phyloP scores from a whole-genome alignment of 495 filamentous ascomycete species.

The Hypoxylon fragiforme region DNA sequence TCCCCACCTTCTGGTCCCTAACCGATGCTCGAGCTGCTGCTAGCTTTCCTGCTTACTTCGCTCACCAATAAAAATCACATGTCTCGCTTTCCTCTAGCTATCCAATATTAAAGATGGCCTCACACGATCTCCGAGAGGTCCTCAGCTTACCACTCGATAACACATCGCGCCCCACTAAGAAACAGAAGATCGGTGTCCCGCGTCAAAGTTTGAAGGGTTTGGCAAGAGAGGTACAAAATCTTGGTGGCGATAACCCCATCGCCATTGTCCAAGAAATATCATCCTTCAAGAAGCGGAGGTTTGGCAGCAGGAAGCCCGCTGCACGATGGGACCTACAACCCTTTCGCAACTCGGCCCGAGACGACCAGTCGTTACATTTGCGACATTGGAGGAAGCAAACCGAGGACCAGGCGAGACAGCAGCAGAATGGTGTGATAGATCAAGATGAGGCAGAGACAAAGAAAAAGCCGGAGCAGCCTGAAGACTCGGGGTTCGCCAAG shows the following conservation, averaged over 20 bases:
- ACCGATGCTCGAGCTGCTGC: no score
- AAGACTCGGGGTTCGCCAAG: conserved; percentile 67
- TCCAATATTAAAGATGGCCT: conserved; percentile 60
- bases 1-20: neutral
- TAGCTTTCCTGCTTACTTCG: no score
- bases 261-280: conserved; percentile 51
- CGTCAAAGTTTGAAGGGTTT: conserved; percentile 65
- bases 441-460: conserved; percentile 14
- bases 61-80: neutral
- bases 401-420: conserved; percentile 36
- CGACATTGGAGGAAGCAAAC: conserved; percentile 66
- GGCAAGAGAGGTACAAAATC: conserved; percentile 63
- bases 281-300: conserved; percentile 52
- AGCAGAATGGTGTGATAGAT: conserved; percentile 16
- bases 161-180: conserved; percentile 67
- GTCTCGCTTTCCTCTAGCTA: neutral
- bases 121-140: conserved; percentile 85
- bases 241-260: conserved; percentile 53
- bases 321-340: conserved; percentile 55
- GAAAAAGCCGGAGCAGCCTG: conserved; percentile 34
- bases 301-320: conserved; percentile 64
- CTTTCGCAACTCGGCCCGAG: conserved; percentile 60
- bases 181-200: conserved; percentile 71
- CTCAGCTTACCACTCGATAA: conserved; percentile 75
- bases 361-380: conserved; percentile 57